Percentiles rank a stretch among this genome's conserved stretches.
Conservation (phyloP, 345 rosid species). For the Brassica napus region Da-Ae NC_063448.1:50695001-50695500, state of each 20-base stretch:
- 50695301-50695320: constrained; percentile 13
- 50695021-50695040: constrained; percentile 6
- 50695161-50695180: background rate
- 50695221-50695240: constrained; percentile 39
- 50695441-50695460: constrained; percentile 20
- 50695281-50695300: constrained; percentile 30
- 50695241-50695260: constrained; percentile 33
- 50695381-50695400: constrained; percentile 31
- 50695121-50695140: background rate
- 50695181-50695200: background rate
- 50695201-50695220: constrained; percentile 36
- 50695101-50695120: background rate
- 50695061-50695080: background rate
- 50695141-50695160: background rate
- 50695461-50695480: constrained; percentile 22
- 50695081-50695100: background rate
- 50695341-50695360: background rate
- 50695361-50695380: constrained; percentile 32
- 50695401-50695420: constrained; percentile 33
- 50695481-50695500: constrained; percentile 1
- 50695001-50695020: constrained; percentile 16
- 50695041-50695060: background rate
- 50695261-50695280: constrained; percentile 27
- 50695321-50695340: background rate
- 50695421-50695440: constrained; percentile 17